These are phyloP conservation scores for Amaranthus palmeri DNA, from an alignment of 148 eudicot genomes.

Conservation along the genomic window DNA sequence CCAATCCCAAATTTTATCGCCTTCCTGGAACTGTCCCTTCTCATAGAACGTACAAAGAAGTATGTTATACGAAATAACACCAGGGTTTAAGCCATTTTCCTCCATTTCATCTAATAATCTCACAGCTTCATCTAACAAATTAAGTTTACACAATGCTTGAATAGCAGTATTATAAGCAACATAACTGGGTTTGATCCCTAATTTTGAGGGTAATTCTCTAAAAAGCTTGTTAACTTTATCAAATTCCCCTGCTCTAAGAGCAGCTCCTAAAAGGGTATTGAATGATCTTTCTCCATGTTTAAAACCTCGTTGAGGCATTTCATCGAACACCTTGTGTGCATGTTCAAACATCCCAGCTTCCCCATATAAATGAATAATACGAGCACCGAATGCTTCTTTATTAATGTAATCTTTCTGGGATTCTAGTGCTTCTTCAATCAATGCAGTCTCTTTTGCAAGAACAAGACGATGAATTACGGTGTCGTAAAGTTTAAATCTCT, in stretches of 20 bases:
- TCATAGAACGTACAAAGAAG: slow-evolving; percentile 34
- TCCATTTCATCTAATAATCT: slow-evolving; percentile 44
- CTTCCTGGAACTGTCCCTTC: slow-evolving; percentile 29
- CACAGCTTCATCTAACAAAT: slow-evolving; percentile 31
- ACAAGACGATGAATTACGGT: slow-evolving; percentile 14
- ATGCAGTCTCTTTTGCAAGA: slow-evolving; percentile 4
- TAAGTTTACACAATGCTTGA: slow-evolving; percentile 41
- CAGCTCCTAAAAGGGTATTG: slow-evolving; percentile 19
- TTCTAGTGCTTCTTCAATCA: slow-evolving; percentile 17
- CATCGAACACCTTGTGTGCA: slow-evolving; percentile 40
- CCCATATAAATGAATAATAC: slow-evolving; percentile 20
- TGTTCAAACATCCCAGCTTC: slow-evolving; percentile 32
- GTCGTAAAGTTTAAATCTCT: background rate
- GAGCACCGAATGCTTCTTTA: slow-evolving; percentile 10
- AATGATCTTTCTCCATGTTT: background rate
- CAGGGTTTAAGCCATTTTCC: slow-evolving; percentile 33
- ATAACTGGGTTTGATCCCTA: slow-evolving; percentile 10
- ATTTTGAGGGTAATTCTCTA: slow-evolving; percentile 15
- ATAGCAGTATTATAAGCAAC: slow-evolving; percentile 10
- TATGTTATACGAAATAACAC: slow-evolving; percentile 38
- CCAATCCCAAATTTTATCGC: slow-evolving; percentile 42
- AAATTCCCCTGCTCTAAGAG: slow-evolving; percentile 21
- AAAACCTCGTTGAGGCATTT: slow-evolving; percentile 28
- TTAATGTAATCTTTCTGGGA: slow-evolving; percentile 17
- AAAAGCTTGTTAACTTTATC: slow-evolving; percentile 38